Evolutionary conservation across 148 eudicot species (phyloP).

Genomic region (Heliamphora exappendiculata): DNA sequence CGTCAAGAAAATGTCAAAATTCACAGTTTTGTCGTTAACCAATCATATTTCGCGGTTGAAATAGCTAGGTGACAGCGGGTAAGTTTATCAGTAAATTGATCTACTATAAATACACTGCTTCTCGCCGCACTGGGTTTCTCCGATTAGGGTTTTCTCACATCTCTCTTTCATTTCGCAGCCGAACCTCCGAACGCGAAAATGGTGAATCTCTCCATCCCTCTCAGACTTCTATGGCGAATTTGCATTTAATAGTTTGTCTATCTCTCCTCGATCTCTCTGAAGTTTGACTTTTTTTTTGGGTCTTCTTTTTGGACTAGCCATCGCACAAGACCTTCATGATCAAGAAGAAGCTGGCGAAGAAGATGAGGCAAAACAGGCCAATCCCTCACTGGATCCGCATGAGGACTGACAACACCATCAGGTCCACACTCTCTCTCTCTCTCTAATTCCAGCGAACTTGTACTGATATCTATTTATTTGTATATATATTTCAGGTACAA

Average conservation of each 20-base stretch:
- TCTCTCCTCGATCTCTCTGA: not conserved
- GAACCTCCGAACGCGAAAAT: conserved; percentile 3
- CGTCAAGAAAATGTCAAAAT: no score
- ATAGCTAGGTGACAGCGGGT: not conserved
- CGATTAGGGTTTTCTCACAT: not conserved
- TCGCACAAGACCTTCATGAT: conserved; percentile 81
- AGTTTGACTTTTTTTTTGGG: not conserved
- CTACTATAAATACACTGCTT: not conserved
- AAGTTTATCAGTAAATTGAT: not conserved
- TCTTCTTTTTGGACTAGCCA: conserved; percentile 36
- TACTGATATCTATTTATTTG: not conserved
- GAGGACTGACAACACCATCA: conserved; percentile 82
- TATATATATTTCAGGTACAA: conserved; percentile 34
- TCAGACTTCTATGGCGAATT: not conserved
- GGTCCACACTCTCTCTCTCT: conserved; percentile 16
- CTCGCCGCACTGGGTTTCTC: not conserved
- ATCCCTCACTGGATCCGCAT: conserved; percentile 88
- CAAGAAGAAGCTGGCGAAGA: conserved; percentile 86
- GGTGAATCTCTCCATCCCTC: conserved; percentile 10
- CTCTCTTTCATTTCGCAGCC: not conserved
- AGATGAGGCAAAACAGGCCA: conserved; percentile 90
- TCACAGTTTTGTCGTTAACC: not conserved
- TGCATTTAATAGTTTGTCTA: not conserved
- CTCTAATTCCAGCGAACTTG: not conserved
- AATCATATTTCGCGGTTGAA: not conserved